Percentiles rank a stretch among this genome's conserved stretches.
Evolutionary conservation across 2,329 filamentous ascomycete genomes (phyloP).

Genomic region (Fusarium luffae): DNA sequence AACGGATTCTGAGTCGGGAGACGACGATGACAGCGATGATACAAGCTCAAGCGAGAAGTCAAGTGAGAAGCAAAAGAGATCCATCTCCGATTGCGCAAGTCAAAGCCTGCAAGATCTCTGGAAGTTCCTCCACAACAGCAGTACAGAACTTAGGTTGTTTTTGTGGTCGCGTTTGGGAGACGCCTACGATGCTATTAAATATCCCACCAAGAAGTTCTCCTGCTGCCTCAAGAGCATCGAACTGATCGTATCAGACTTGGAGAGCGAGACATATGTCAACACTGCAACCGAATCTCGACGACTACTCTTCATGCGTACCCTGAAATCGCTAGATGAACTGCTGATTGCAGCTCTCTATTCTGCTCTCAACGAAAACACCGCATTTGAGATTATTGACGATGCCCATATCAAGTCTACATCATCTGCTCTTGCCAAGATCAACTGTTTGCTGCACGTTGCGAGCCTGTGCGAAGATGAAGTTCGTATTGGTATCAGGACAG

Average conservation of each 20-base stretch:
- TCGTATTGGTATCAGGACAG: constrained; percentile 76
- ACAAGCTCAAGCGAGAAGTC: constrained; percentile 19
- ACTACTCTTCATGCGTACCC: constrained; percentile 76
- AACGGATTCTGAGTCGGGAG: constrained; percentile 2
- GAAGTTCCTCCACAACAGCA: constrained; percentile 84
- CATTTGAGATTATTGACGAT: constrained; percentile 87
- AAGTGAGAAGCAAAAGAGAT: constrained; percentile 34
- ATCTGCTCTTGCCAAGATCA: constrained; percentile 75
- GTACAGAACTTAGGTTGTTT: constrained; percentile 84
- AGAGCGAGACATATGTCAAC: constrained; percentile 70
- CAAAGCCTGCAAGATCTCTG: constrained; percentile 79
- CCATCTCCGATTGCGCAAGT: constrained; percentile 64
- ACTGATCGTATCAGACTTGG: constrained; percentile 74
- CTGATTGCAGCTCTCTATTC: constrained; percentile 77
- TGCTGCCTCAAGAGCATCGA: constrained; percentile 89
- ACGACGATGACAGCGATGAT: constrained; percentile 13
- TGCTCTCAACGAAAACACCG: constrained; percentile 71
- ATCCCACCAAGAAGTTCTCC: constrained; percentile 87
- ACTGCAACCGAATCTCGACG: constrained; percentile 73
- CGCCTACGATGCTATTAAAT: constrained; percentile 86
- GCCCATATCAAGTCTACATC: constrained; percentile 80
- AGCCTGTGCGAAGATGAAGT: constrained; percentile 87
- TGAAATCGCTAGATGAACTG: constrained; percentile 83
- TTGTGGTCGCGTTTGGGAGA: constrained; percentile 92
- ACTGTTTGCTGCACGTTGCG: constrained; percentile 80